phyloP scores from a whole-genome alignment of 148 eudicot species.

The Amaranthus cruentus region DNA sequence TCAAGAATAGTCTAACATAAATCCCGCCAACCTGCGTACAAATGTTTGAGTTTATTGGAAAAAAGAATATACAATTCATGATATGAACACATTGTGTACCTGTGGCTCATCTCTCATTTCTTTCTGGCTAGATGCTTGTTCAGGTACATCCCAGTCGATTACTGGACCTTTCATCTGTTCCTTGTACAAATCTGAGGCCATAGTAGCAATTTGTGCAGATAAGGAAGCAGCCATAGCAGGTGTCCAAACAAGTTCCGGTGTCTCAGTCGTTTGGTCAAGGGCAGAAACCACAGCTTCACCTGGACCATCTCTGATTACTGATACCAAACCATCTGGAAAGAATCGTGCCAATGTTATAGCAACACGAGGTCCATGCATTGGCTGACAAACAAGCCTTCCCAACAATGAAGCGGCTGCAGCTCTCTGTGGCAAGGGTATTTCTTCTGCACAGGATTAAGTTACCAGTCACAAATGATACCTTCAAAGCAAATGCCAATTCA shows the following conservation, averaged over 20 bases:
- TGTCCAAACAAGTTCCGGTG: conserved; percentile 99
- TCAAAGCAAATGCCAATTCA: conserved; percentile 5
- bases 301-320: conserved; percentile 91
- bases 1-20: conserved; percentile 87
- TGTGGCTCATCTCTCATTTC: conserved; percentile 99
- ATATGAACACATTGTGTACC: conserved; percentile 38
- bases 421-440: conserved; percentile 89
- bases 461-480: conserved; percentile 7
- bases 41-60: conserved; percentile 12
- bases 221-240: conserved; percentile 99
- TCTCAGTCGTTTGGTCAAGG: conserved; percentile 95
- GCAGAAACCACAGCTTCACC: conserved; percentile 92
- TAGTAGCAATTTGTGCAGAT: conserved; percentile 91
- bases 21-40: conserved; percentile 87
- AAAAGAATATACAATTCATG: conserved; percentile 6
- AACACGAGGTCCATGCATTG: conserved; percentile 99
- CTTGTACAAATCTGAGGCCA: conserved; percentile 81
- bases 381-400: conserved; percentile 93
- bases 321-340: conserved; percentile 92
- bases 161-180: conserved; percentile 96
- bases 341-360: conserved; percentile 92
- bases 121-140: conserved; percentile 81
- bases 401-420: conserved; percentile 94
- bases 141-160: conserved; percentile 99
- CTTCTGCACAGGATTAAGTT: conserved; percentile 48